Conservation (phyloP, 257 asterid genomes). For the Nicotiana knightiana region DNA sequence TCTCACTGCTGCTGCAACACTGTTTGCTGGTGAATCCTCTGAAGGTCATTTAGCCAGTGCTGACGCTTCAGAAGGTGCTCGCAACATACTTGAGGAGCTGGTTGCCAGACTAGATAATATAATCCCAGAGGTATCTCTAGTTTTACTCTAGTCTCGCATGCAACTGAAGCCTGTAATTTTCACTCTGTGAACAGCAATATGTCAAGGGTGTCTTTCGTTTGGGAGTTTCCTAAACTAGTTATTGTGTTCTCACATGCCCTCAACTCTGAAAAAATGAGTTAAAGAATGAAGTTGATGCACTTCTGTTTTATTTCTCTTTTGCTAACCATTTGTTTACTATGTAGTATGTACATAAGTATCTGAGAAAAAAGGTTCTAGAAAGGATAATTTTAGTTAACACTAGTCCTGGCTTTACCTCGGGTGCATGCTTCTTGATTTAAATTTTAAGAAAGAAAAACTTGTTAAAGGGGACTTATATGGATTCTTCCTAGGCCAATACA, state of each 20-base stretch:
- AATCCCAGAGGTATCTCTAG: conserved; percentile 65
- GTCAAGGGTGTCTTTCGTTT: neutral
- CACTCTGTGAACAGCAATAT: neutral
- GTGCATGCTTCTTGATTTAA: neutral
- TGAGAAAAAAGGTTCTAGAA: neutral
- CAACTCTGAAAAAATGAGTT: neutral
- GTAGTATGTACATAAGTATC: neutral
- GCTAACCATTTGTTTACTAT: neutral
- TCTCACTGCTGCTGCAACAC: conserved; percentile 60
- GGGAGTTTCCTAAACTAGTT: neutral
- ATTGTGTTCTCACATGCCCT: neutral
- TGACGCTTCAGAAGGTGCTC: conserved; percentile 35
- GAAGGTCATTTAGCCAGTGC: conserved; percentile 29
- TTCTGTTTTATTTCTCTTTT: neutral
- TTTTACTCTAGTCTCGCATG: neutral
- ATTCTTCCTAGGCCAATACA: neutral
- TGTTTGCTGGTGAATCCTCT: conserved; percentile 65
- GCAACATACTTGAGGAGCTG: conserved; percentile 42
- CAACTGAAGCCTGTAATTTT: neutral
- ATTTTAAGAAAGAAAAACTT: neutral
- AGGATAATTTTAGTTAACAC: neutral
- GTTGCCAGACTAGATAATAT: conserved; percentile 52
- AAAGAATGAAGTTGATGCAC: neutral
- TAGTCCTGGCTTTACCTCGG: neutral
- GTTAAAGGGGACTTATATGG: neutral